Evolutionary conservation across 2,329 filamentous ascomycete genomes (phyloP), one percentile per base, ranked within the genome.

Genomic region (Hymenoscyphus repandus): DNA sequence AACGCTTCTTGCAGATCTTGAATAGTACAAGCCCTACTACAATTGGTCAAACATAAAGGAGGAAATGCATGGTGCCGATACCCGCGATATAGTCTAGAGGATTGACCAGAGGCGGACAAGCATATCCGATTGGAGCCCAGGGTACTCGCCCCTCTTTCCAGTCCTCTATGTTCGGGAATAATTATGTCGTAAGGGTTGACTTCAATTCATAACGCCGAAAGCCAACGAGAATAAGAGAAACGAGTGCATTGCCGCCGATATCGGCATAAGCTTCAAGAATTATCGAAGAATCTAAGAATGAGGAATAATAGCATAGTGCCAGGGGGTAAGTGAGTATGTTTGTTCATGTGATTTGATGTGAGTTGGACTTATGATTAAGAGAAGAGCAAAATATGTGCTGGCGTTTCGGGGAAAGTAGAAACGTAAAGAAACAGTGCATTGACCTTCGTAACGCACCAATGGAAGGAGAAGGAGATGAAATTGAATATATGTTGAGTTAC

Each of bases 51-150:
- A 27, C 22, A 27, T 27, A 4, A 6, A 13, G 17, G 38, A 13
- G 1, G 13, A 18, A 31, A 47, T 52, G 53, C 50, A 54, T 34
- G 36, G 45, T 60, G 58, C 58, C 55, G 58, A 56, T 60, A 57
- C 39, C 54, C 58, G 58, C 51, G 20, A 38, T 27, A 27, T 27
- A 27, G 22, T 27, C 22, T 15, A 39, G 30, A 15, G 22, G 32
- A 10, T 13, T 44, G 41, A 11, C 20, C 17, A 9, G 39, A 42
- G 34, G 22, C 7, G 22, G 22, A 27, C 22, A 27, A 27, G 22
- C 4, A 27, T 27, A 27, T 27, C 22, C 22, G 7, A 27, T 27
- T 27, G 22, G 22, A 4, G 7, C 7, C 7, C 22, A 27, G 22
- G 22, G 22, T 7, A 27, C 4, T 4, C 22, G n/a, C 22, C 22